Percentiles rank a stretch among this genome's conserved stretches.
Conservation (phyloP, 2,329 filamentous ascomycete genomes). For the Plectosphaerella cucumerina region DNA sequence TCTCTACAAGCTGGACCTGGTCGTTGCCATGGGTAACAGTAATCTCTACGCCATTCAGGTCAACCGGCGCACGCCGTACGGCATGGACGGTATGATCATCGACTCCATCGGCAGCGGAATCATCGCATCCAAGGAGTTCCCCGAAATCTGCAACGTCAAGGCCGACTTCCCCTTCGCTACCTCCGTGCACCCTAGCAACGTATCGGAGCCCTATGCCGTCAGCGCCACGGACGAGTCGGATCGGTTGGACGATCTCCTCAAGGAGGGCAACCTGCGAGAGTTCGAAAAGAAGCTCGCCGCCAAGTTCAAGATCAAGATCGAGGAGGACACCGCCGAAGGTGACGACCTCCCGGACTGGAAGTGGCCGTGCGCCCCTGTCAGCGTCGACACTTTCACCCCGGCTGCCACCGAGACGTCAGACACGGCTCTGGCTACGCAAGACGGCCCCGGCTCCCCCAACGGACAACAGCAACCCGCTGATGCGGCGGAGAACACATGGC, state of each 20-base stretch:
- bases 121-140: conserved; percentile 1
- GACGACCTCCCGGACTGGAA: conserved; percentile 41
- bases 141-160: conserved; percentile 3
- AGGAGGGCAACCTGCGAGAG: conserved; percentile 36
- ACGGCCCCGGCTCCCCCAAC: too few relatives aligned
- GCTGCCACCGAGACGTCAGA: too few relatives aligned
- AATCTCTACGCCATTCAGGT: conserved; percentile 66
- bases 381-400: conserved; percentile 4
- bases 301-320: conserved; percentile 32
- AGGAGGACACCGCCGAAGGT: conserved; percentile 9
- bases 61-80: conserved; percentile 54
- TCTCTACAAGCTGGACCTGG: conserved; percentile 62
- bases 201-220: conserved; percentile 44
- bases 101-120: conserved; percentile 68
- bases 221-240: conserved; percentile 39
- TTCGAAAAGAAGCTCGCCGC: conserved; percentile 47
- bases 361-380: conserved; percentile 36
- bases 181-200: conserved; percentile 39
- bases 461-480: too few relatives aligned
- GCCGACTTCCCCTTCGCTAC: conserved; percentile 4
- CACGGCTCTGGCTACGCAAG: too few relatives aligned
- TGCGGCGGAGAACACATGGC: too few relatives aligned
- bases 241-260: conserved; percentile 43
- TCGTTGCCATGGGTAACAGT: conserved; percentile 59
- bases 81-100: conserved; percentile 60